Evolutionary conservation across 129 eudicot species (phyloP), one percentile per base, ranked within the genome.

Genomic region (Apium graveolens): DNA sequence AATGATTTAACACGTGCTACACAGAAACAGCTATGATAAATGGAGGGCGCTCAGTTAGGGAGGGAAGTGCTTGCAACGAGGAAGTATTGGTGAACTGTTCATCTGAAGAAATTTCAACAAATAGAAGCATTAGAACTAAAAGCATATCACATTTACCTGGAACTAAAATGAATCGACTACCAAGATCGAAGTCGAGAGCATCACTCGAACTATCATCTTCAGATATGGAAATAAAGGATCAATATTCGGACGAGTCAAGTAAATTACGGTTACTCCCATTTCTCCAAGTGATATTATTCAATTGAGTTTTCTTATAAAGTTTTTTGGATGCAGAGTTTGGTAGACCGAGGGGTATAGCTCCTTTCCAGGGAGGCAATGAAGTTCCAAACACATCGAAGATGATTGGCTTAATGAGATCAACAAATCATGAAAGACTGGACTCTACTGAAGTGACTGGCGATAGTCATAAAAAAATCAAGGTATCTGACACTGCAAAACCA

Each of bases 391-490:
- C 51, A 72, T 89, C 80, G 89, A 93, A 86, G 87, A 87, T 84
- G 81, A 86, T 85, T 81, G 97, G 96, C 51, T 73, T 89, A 70
- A 87, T 73, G 78, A 93, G 90, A 84, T 88, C 90, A 60, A 78
- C 90, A 32, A 91, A 89, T 80, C 82, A 81, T 51, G 85, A 78
- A 31, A 65, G 39, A 65, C 38, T 31, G 71, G 72, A 31, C 34
- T 48, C 55, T 39, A 74, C 81, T 21, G 86, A 84, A 82, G 84
- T 71, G 48, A 79, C 76, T 27, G 44, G 73, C 38, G 85, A 78
- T 66, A 87, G 78, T 81, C 86, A 81, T 80, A 89, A 83, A 83
- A 91, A 90, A 85, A 49, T 84, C 5, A 91, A 93, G 89, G 98
- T 82, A 38, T 48, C 11, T 18, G 65, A 70, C 17, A 34, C 49